Evolutionary conservation across 495 filamentous ascomycete species (phyloP).

Genomic region (Amphirosellinia nigrospora): DNA sequence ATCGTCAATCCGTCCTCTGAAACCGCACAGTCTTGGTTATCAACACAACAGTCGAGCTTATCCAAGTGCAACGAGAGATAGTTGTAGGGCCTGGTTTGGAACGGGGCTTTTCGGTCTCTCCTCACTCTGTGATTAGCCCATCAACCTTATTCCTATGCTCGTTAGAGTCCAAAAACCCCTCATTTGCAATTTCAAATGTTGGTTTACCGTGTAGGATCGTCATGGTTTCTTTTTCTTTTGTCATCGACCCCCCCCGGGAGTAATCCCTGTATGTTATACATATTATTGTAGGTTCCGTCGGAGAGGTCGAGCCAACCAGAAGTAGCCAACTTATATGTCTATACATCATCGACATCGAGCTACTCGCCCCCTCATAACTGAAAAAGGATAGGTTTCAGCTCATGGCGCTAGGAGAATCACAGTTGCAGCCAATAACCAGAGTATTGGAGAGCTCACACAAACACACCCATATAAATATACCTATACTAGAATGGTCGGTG

Average conservation of each 20-base stretch:
- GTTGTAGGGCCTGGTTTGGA: background rate
- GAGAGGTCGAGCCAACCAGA: background rate
- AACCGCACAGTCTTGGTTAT: background rate
- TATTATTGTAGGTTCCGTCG: background rate
- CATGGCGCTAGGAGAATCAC: background rate
- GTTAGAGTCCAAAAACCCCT: background rate
- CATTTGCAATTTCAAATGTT: background rate
- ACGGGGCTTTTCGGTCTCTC: background rate
- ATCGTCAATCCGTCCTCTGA: background rate
- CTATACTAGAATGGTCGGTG: background rate
- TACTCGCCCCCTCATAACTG: background rate
- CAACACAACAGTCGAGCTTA: background rate
- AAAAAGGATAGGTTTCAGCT: background rate
- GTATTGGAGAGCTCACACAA: background rate
- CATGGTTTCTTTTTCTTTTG: slow-evolving; percentile 10
- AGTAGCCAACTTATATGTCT: background rate
- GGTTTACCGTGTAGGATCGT: slow-evolving; percentile 3
- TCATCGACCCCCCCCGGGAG: background rate
- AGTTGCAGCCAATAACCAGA: slow-evolving; percentile 10
- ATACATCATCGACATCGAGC: background rate
- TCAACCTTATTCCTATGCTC: background rate
- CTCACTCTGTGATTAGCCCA: background rate
- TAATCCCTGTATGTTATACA: background rate
- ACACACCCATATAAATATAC: no score
- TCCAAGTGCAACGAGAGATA: background rate